Base-by-base conservation (phyloP, 1,284 basidiomycete genomes). In the Boletus nobilissimus region DNA sequence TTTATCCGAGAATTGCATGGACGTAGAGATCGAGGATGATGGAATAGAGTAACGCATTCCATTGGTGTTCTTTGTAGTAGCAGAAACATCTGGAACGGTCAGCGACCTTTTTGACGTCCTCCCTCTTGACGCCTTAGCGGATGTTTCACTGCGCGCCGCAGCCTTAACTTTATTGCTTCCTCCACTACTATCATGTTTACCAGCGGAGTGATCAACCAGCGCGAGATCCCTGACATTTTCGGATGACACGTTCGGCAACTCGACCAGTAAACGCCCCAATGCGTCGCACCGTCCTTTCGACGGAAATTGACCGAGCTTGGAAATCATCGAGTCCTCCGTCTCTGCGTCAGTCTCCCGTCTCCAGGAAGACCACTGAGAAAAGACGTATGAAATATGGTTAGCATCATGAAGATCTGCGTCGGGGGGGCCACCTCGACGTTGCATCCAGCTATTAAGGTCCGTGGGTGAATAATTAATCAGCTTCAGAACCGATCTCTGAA, bases 261-360 rank as follows among this genome's bases (percentile, higher is more conserved):
- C 46, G n/a, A 76, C 73, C 24, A 79, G 46, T 3, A 79, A 32
- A 14, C 77, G 73, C 13, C 77, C 77, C 14, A 78, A 24, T 19
- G 74, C 70, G 13, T 78, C 78, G 19, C 70, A 78, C 32, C 67
- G 62, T 54, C 78, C 77, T 8, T 62, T 72, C 1, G 60, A 64
- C 16, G 74, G 78, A 48, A 39, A 18, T 4, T 43, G 39, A n/a
- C 67, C 54, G 7, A 77, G 78, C 11, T 46, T 51, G 10, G 70
- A 63, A 8, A 74, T 48, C 40, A 14, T 75, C 40, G 11, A 5
- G 2, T 29, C 32, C 16, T 74, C 51, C 13, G 72, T 66, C 51
- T 75, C 78, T 38, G 24, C 11, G 36, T 46, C n/a, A 2, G n/a
- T 70, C 10, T 22, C 38, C 16, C 5, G 19, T 18, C 0, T 34